Evolutionary conservation across 129 eudicot species (phyloP).

Genomic region (Gnaphalium uliginosum): DNA sequence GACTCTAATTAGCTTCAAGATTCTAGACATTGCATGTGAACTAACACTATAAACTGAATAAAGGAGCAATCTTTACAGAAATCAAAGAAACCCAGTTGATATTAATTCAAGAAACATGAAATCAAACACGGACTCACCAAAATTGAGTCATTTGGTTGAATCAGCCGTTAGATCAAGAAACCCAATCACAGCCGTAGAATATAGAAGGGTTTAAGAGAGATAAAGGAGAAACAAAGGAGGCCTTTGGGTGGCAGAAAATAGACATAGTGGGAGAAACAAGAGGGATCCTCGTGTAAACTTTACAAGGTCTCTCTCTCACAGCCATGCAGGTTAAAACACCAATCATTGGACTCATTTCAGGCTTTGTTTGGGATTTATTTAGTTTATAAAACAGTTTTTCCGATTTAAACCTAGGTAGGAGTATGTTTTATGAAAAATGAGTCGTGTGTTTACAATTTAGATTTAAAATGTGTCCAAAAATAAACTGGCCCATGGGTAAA

Average conservation of each 20-base stretch:
- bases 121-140: conserved; percentile 41
- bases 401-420: no score
- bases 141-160: conserved; percentile 28
- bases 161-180: conserved; percentile 26
- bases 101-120: conserved; percentile 26
- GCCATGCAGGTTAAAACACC: conserved; percentile 64
- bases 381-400: no score
- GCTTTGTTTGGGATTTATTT: neutral
- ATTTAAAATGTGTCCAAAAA: no score
- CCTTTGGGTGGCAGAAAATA: conserved; percentile 45
- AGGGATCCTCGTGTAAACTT: conserved; percentile 69
- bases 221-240: conserved; percentile 25
- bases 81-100: conserved; percentile 25
- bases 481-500: no score
- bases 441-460: no score
- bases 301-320: conserved; percentile 47
- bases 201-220: conserved; percentile 40
- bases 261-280: conserved; percentile 43
- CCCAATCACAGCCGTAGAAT: conserved; percentile 32
- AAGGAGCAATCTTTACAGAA: conserved; percentile 9
- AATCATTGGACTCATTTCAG: conserved; percentile 31
- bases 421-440: no score
- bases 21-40: conserved; percentile 6
- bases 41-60: conserved; percentile 14
- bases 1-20: neutral